phyloP scores from a whole-genome alignment of 2,329 filamentous ascomycete species.

The Fusarium nematophilum region DNA sequence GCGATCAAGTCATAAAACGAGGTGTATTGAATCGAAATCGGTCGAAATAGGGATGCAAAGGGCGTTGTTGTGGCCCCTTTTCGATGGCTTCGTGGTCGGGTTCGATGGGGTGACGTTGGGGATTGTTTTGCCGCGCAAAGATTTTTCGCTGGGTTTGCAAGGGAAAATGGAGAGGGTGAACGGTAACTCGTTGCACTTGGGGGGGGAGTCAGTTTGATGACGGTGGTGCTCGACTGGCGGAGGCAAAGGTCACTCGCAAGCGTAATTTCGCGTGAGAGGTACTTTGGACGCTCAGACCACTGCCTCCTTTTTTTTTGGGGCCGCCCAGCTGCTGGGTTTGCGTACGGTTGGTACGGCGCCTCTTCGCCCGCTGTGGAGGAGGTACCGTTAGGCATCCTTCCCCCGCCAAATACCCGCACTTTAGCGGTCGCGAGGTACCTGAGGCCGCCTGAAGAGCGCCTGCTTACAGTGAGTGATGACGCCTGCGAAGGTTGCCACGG shows the following conservation, averaged over 20 bases:
- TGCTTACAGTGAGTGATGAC: conserved; percentile 5
- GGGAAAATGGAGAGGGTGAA: conserved; percentile 38
- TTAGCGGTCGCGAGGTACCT: conserved; percentile 12
- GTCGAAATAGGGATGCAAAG: conserved; percentile 61
- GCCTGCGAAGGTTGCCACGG: neutral
- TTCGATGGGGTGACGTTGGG: conserved; percentile 67
- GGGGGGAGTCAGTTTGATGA: conserved; percentile 38
- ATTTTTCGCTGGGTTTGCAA: conserved; percentile 62
- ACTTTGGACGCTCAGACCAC: conserved; percentile 47
- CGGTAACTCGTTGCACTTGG: conserved; percentile 18
- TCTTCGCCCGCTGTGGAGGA: conserved; percentile 15
- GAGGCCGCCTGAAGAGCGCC: neutral
- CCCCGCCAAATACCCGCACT: neutral
- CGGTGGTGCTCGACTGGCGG: conserved; percentile 36
- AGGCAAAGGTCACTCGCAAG: conserved; percentile 43
- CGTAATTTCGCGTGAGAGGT: conserved; percentile 35
- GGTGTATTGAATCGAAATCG: conserved; percentile 66
- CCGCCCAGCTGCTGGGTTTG: neutral
- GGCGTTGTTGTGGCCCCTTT: conserved; percentile 61
- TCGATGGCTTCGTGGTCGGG: conserved; percentile 63
- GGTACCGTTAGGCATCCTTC: neutral
- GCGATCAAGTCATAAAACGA: conserved; percentile 70
- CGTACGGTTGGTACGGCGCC: neutral
- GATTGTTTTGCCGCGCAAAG: conserved; percentile 65
- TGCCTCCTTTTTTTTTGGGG: conserved; percentile 46